Conservation (phyloP, 208 protist genomes). For the Wallacemonas collosoma region DNA sequence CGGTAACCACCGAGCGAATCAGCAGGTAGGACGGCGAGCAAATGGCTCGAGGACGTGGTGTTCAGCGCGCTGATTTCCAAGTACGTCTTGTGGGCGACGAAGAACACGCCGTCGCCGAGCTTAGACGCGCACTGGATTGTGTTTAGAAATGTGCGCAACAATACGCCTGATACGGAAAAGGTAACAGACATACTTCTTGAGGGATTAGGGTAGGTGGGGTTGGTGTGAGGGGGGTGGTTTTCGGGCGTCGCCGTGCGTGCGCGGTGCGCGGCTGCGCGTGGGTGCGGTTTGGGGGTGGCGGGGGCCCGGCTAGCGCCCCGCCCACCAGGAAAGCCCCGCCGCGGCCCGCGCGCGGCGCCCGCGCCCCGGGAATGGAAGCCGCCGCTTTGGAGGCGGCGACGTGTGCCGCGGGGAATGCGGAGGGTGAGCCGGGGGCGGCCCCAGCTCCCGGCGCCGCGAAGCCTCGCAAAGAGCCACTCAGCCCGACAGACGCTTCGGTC, state of each 20-base stretch:
- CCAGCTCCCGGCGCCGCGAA: too few species aligned
- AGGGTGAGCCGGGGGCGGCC: too few species aligned
- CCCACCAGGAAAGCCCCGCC: too few species aligned
- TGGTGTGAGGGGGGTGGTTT: not conserved
- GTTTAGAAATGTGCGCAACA: constrained; percentile 5
- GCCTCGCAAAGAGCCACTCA: too few species aligned
- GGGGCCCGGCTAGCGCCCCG: too few species aligned
- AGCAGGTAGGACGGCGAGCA: not conserved
- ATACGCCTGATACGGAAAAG: not conserved
- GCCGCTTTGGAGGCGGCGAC: too few species aligned
- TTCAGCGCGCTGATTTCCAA: constrained; percentile 9
- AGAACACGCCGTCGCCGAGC: constrained; percentile 16
- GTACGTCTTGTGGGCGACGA: constrained; percentile 10
- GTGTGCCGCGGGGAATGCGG: too few species aligned
- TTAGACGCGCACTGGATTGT: constrained; percentile 10
- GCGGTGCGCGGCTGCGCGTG: not conserved
- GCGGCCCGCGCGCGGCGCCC: too few species aligned
- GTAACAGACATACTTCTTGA: constrained; percentile 12
- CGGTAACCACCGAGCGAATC: constrained; percentile 13
- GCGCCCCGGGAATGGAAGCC: too few species aligned
- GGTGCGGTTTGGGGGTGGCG: not conserved
- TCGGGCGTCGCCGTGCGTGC: not conserved
- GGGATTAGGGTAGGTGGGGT: not conserved
- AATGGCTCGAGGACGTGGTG: constrained; percentile 9
- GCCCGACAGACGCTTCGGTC: too few species aligned